These are phyloP conservation scores for Ogataea ganodermae DNA, from an alignment of 805 yeast genomes.

Conservation along the genomic window DNA sequence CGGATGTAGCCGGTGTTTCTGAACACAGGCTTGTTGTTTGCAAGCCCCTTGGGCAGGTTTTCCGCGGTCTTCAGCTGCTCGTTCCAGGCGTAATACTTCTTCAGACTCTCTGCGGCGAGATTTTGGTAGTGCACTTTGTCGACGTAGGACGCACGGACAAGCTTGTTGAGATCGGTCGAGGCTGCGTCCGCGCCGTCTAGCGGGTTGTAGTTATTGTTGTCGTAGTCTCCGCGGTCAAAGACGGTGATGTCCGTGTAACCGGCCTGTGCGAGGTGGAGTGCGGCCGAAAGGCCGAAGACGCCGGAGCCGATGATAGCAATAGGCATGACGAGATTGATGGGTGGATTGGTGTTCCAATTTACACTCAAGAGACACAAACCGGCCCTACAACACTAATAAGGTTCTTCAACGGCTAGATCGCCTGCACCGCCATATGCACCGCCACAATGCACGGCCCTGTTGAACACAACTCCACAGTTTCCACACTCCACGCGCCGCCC, in stretches of 20 bases:
- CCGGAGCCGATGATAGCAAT: slow-evolving; percentile 52
- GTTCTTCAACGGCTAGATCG: too few relatives aligned
- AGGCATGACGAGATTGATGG: not conserved
- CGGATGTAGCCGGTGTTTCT: slow-evolving; percentile 24
- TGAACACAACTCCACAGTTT: not conserved
- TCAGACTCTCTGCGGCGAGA: slow-evolving; percentile 23
- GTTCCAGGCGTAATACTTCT: slow-evolving; percentile 13
- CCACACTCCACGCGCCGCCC: not conserved
- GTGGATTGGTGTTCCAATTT: too few relatives aligned
- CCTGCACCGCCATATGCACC: not conserved
- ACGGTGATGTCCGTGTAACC: slow-evolving; percentile 39
- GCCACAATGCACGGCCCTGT: not conserved
- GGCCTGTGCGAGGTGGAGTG: slow-evolving; percentile 37
- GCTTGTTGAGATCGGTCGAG: slow-evolving; percentile 38
- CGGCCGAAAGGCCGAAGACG: slow-evolving; percentile 51
- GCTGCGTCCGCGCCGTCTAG: slow-evolving; percentile 39
- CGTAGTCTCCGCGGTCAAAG: slow-evolving; percentile 36
- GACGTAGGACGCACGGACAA: slow-evolving; percentile 37
- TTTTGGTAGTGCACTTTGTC: slow-evolving; percentile 33
- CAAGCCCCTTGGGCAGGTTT: slow-evolving; percentile 21
- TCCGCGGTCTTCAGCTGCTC: slow-evolving; percentile 12
- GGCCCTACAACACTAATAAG: too few relatives aligned
- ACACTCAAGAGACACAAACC: too few relatives aligned
- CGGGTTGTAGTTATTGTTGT: slow-evolving; percentile 25
- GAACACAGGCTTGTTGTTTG: slow-evolving; percentile 7